Percentiles rank a stretch among this genome's conserved stretches.
These are phyloP conservation scores for Begonia masoniana DNA, from an alignment of 306 rosid species.

Conservation along the genomic window DNA sequence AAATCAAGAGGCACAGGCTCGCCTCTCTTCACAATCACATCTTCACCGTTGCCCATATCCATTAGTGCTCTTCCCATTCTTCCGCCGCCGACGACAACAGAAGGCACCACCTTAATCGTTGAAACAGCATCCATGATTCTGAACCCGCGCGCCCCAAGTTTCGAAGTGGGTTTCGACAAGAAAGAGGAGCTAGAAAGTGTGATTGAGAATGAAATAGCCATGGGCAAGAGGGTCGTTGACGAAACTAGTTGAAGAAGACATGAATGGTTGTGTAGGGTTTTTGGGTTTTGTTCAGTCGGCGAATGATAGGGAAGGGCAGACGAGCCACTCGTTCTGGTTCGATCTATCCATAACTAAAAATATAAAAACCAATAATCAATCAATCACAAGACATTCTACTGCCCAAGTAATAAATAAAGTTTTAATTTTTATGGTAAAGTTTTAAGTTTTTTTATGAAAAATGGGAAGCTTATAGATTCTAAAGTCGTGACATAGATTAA, in stretches of 20 bases:
- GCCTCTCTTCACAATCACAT: constrained; percentile 55
- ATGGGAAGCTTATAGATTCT: no score
- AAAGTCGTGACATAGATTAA: no score
- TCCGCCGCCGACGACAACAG: constrained; percentile 84
- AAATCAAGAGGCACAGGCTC: constrained; percentile 59
- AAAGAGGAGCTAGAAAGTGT: constrained; percentile 25
- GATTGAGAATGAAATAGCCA: constrained; percentile 16
- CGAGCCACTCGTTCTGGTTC: constrained; percentile 16
- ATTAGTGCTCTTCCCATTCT: constrained; percentile 70
- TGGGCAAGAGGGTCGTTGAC: neutral
- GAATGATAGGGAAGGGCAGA: constrained; percentile 11
- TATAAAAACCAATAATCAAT: no score
- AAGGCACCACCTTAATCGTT: constrained; percentile 41
- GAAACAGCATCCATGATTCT: constrained; percentile 14
- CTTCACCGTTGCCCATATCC: constrained; percentile 65
- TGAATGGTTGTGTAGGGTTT: constrained; percentile 2
- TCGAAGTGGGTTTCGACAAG: constrained; percentile 6
- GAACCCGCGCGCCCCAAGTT: constrained; percentile 5
- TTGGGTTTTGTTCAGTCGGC: constrained; percentile 1
- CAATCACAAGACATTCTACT: no score
- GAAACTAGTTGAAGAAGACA: neutral
- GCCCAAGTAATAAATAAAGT: no score
- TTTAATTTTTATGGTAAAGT: no score
- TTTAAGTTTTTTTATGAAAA: no score
- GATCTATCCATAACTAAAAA: neutral